Conservation (phyloP, 768 basidiomycete genomes). For the Boletus coccyginus region DNA sequence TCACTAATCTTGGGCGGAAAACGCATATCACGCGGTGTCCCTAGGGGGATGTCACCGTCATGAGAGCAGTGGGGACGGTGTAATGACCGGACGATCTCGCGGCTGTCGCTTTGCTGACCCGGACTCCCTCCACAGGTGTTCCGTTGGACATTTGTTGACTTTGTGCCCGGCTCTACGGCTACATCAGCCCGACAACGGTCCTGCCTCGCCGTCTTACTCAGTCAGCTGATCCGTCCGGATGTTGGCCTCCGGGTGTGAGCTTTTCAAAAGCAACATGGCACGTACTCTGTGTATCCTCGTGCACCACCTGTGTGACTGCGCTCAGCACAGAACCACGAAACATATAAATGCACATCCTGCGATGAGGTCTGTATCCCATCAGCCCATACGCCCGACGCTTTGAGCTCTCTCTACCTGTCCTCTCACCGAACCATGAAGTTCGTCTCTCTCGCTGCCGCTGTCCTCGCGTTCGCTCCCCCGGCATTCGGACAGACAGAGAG, state of each 20-base stretch:
- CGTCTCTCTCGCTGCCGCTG: constrained; percentile 3
- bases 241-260: not conserved
- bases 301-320: not conserved
- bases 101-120: too few species aligned
- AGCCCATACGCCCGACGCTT: not conserved
- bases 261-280: not conserved
- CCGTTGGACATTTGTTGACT: too few species aligned
- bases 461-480: constrained; percentile 16
- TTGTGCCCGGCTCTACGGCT: not conserved
- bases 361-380: not conserved
- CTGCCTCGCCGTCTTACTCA: not conserved
- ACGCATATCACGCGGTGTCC: too few species aligned
- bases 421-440: constrained; percentile 24
- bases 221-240: constrained; percentile 6
- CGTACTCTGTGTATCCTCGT: not conserved
- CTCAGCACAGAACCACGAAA: not conserved
- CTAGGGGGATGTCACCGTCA: not conserved
- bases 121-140: too few species aligned
- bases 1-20: not conserved
- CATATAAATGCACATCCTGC: constrained; percentile 14
- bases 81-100: not conserved
- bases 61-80: constrained; percentile 1
- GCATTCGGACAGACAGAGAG: constrained; percentile 14
- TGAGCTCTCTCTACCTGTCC: not conserved
- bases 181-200: not conserved